Evolutionary conservation across 176 grass and related monocot genomes (phyloP).

Genomic region (Aegilops umbellulata): DNA sequence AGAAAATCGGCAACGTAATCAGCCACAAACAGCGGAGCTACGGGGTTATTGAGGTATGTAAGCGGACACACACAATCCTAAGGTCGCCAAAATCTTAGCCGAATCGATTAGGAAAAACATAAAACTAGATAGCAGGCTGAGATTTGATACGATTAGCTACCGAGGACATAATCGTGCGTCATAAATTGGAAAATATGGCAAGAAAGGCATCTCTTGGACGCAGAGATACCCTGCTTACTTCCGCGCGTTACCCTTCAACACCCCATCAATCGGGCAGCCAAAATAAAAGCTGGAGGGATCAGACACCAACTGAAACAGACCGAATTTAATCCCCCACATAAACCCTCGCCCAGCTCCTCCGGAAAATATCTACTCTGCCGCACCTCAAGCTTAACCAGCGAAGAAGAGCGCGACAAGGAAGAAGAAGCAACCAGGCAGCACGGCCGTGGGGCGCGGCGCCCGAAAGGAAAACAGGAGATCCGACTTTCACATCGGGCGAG

Average conservation of each 20-base stretch:
- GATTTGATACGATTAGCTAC: background rate
- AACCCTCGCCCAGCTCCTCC: background rate
- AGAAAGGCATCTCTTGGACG: background rate
- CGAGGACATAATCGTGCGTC: background rate
- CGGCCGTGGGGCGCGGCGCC: background rate
- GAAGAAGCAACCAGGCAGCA: constrained; percentile 6
- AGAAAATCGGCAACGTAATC: background rate
- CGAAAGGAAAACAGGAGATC: constrained; percentile 3
- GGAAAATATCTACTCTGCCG: background rate
- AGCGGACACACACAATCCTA: background rate
- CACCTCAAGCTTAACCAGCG: background rate
- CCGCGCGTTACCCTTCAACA: background rate
- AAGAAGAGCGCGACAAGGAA: background rate
- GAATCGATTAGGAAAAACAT: background rate
- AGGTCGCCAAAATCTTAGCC: background rate
- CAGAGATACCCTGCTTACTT: background rate
- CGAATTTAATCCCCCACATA: background rate
- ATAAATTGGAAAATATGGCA: background rate
- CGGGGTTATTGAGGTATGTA: background rate
- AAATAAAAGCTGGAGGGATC: background rate
- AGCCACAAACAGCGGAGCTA: background rate
- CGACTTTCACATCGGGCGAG: constrained; percentile 17
- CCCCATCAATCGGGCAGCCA: background rate
- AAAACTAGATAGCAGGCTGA: background rate
- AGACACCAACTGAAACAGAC: background rate